These are phyloP conservation scores for Hyphopichia fennica DNA, from an alignment of 1,139 yeast species.

Conservation along the genomic window DNA sequence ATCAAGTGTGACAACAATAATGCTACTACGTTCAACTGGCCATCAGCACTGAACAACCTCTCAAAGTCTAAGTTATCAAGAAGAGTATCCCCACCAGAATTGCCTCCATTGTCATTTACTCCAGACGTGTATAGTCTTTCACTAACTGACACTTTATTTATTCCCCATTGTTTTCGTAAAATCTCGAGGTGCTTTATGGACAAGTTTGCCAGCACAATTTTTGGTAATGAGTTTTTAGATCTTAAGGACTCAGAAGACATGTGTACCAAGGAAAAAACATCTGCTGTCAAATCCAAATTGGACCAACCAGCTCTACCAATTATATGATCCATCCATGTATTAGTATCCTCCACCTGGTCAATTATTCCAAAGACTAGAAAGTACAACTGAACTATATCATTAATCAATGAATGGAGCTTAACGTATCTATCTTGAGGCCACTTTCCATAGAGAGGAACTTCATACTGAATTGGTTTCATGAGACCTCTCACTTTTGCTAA, in stretches of 20 bases:
- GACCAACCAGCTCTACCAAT: constrained; percentile 33
- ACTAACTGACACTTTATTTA: constrained; percentile 21
- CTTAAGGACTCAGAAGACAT: constrained; percentile 34
- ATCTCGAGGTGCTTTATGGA: constrained; percentile 32
- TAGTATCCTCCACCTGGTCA: constrained; percentile 28
- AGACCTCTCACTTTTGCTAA: constrained; percentile 17
- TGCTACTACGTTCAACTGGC: constrained; percentile 30
- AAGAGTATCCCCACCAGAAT: not conserved
- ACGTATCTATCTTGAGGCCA: constrained; percentile 35
- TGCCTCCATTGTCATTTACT: not conserved
- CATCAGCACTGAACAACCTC: constrained; percentile 32
- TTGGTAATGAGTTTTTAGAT: constrained; percentile 29
- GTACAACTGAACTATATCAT: constrained; percentile 31
- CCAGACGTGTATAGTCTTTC: constrained; percentile 24
- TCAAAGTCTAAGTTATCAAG: constrained; percentile 23
- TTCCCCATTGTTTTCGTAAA: constrained; percentile 32
- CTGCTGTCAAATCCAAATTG: constrained; percentile 29
- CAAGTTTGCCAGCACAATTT: constrained; percentile 32
- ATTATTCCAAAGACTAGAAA: constrained; percentile 23
- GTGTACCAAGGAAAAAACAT: constrained; percentile 30
- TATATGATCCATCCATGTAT: constrained; percentile 27
- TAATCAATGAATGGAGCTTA: constrained; percentile 22
- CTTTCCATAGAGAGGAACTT: constrained; percentile 31
- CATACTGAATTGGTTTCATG: constrained; percentile 30
- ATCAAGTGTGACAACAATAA: constrained; percentile 33